Conservation (phyloP, 139 green algal species). For the Ettlia oleoabundans region DNA sequence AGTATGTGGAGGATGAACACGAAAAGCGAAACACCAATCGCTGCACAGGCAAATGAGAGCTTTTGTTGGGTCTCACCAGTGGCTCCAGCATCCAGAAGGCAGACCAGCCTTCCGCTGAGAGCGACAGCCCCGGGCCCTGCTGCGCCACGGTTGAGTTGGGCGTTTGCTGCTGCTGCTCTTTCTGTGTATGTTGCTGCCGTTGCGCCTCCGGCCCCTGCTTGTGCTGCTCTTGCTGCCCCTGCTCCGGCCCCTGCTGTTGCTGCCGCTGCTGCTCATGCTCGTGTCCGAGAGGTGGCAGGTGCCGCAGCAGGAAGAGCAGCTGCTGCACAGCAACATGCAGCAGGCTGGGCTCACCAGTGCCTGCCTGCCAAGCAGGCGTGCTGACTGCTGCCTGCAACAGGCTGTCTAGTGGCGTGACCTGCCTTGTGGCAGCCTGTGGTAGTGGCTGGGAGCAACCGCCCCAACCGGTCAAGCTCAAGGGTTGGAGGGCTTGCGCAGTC, state of each 20-base stretch:
- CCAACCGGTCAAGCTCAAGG: not conserved
- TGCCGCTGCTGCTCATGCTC: too few species aligned
- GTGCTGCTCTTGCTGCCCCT: not conserved
- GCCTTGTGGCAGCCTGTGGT: too few species aligned
- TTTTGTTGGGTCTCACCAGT: not conserved
- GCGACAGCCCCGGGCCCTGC: not conserved
- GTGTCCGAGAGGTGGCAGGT: not conserved
- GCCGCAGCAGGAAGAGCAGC: slow-evolving; percentile 12
- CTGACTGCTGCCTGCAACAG: not conserved
- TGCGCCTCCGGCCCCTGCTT: too few species aligned
- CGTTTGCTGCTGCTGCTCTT: too few species aligned
- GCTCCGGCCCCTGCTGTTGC: too few species aligned
- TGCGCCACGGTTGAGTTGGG: too few species aligned
- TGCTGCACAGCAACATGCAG: not conserved
- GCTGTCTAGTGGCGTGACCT: not conserved
- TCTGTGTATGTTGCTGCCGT: too few species aligned
- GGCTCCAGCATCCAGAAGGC: slow-evolving; percentile 28
- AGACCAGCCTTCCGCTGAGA: not conserved
- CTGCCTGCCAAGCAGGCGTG: not conserved
- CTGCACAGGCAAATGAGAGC: too few species aligned
- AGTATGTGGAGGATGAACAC: too few species aligned
- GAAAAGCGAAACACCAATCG: too few species aligned
- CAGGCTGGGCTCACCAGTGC: not conserved
- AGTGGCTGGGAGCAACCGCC: too few species aligned
- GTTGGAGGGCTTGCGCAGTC: not conserved